Conservation (phyloP, 2,329 filamentous ascomycete species). For the Ploettnerulaceae sp. region DNA sequence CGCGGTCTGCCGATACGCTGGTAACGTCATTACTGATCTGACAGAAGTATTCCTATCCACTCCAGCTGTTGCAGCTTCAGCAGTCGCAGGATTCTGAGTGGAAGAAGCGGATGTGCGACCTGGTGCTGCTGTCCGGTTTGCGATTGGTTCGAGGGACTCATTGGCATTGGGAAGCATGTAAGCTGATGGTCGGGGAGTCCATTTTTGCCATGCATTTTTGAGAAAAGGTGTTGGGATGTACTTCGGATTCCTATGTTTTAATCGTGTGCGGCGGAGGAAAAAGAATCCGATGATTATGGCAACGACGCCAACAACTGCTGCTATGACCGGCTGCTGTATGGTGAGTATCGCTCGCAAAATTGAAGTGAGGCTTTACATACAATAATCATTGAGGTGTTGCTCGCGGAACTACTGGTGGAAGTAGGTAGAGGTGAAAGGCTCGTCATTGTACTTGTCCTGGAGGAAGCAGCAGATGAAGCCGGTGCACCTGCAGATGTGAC, state of each 20-base stretch:
- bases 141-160: slow-evolving; percentile 38
- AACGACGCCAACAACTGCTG: slow-evolving; percentile 20
- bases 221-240: slow-evolving; percentile 46
- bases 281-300: slow-evolving; percentile 20
- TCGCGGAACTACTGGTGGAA: neutral
- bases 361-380: slow-evolving; percentile 3
- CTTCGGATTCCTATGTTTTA: slow-evolving; percentile 43
- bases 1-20: slow-evolving; percentile 71
- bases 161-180: slow-evolving; percentile 30
- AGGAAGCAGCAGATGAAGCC: neutral
- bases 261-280: slow-evolving; percentile 38
- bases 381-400: slow-evolving; percentile 4
- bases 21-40: slow-evolving; percentile 90
- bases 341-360: neutral
- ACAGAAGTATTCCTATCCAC: slow-evolving; percentile 82
- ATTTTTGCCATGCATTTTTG: slow-evolving; percentile 47
- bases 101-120: slow-evolving; percentile 12
- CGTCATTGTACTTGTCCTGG: slow-evolving; percentile 1
- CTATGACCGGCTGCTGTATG: slow-evolving; percentile 10
- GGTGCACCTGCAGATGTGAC: neutral
- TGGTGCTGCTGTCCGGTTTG: slow-evolving; percentile 23
- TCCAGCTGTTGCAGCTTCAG: slow-evolving; percentile 24
- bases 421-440: slow-evolving; percentile 6
- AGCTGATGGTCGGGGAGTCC: slow-evolving; percentile 36
- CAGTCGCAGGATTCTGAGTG: slow-evolving; percentile 14